Percentiles rank a stretch among this genome's conserved stretches.
phyloP scores from a whole-genome alignment of 148 eudicot genomes.

The Pharnaceum exiguum region DNA sequence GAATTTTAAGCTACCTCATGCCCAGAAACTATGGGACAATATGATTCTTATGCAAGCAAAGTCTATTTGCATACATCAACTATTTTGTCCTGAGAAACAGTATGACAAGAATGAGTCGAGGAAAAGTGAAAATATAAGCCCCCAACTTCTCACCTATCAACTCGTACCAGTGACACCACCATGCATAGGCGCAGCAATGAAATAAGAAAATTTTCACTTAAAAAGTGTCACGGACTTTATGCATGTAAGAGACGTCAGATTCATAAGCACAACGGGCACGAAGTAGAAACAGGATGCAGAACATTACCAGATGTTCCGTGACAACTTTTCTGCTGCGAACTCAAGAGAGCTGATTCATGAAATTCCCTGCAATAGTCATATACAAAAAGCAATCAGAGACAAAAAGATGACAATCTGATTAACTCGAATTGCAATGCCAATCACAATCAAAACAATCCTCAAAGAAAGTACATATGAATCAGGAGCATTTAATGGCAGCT shows the following conservation, averaged over 20 bases:
- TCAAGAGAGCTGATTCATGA: constrained; percentile 24
- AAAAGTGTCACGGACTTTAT: too few species aligned
- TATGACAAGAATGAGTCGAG: too few species aligned
- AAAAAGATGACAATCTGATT: neutral
- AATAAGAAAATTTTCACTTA: too few species aligned
- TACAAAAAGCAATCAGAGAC: neutral
- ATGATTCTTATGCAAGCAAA: too few species aligned
- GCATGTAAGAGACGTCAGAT: neutral
- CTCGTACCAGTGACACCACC: too few species aligned
- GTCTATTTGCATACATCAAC: too few species aligned
- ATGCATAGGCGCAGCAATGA: too few species aligned
- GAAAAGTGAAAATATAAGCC: too few species aligned
- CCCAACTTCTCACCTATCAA: too few species aligned
- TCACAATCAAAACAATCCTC: neutral
- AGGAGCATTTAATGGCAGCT: neutral
- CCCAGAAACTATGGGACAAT: too few species aligned
- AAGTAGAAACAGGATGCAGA: neutral
- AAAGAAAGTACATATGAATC: neutral
- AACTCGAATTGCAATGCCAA: neutral
- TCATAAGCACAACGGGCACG: neutral
- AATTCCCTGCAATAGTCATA: constrained; percentile 46
- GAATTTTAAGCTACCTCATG: too few species aligned
- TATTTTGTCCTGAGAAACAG: too few species aligned
- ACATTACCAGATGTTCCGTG: constrained; percentile 28
- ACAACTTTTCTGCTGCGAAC: constrained; percentile 18